A percentile compares a stretch with the other conserved stretches of the same genome.
Evolutionary conservation across 306 rosid species (phyloP).

Genomic region (Canavalia gladiata): DNA sequence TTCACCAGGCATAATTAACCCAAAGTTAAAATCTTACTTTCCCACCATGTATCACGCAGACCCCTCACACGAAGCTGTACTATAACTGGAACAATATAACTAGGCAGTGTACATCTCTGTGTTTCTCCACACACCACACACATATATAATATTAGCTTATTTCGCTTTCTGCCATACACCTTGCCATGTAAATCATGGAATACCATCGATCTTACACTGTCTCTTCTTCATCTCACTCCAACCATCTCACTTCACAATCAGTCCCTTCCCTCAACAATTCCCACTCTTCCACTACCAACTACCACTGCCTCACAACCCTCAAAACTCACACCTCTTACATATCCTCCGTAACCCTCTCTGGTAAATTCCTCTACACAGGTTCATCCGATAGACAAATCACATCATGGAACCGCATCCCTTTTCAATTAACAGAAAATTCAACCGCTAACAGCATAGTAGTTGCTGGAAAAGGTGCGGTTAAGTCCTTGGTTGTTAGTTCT

Average conservation of each 20-base stretch:
- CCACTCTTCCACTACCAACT: conserved; percentile 40
- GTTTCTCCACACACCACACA: neutral
- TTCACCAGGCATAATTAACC: neutral
- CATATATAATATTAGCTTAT: conserved; percentile 50
- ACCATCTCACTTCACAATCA: conserved; percentile 61
- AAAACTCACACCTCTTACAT: conserved; percentile 67
- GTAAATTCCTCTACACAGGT: conserved; percentile 77
- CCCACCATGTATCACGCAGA: conserved; percentile 11
- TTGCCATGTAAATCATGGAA: conserved; percentile 68
- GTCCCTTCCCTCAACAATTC: conserved; percentile 58
- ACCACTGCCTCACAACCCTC: conserved; percentile 71
- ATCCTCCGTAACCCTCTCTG: conserved; percentile 72
- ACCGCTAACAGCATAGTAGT: conserved; percentile 44
- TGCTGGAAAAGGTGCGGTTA: conserved; percentile 89
- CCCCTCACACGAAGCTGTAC: conserved; percentile 22
- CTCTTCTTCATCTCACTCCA: conserved; percentile 53
- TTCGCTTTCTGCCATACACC: conserved; percentile 43
- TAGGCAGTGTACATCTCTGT: neutral
- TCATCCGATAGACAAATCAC: conserved; percentile 84
- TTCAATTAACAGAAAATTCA: conserved; percentile 23
- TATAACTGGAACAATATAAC: conserved; percentile 1
- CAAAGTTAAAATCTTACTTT: conserved; percentile 34
- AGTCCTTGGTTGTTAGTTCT: conserved; percentile 68
- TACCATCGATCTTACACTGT: conserved; percentile 46
- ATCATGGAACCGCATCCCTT: conserved; percentile 58